phyloP scores from a whole-genome alignment of 371 early-diverging fungal species.

The Lichtheimia hyalospora region DNA sequence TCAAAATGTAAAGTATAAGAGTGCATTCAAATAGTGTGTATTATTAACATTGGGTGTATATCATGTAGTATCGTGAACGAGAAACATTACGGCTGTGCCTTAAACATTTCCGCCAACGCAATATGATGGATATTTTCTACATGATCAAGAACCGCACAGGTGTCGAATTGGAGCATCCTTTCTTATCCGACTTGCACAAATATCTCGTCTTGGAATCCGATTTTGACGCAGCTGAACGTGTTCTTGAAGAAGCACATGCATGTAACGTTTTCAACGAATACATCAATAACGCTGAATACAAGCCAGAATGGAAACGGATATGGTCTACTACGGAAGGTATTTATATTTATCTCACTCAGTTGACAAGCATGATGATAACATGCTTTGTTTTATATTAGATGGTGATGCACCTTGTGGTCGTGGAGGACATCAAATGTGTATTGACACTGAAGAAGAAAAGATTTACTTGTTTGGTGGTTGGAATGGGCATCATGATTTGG shows the following conservation, averaged over 20 bases:
- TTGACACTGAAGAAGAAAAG: conserved; percentile 71
- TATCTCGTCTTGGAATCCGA: conserved; percentile 70
- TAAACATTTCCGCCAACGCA: conserved; percentile 86
- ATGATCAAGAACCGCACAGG: conserved; percentile 63
- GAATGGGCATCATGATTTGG: conserved; percentile 86
- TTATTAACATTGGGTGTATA: background rate
- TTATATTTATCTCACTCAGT: too few relatives aligned
- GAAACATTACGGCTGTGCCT: conserved; percentile 83
- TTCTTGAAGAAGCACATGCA: conserved; percentile 59
- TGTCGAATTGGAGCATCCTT: conserved; percentile 74
- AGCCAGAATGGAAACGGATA: conserved; percentile 72
- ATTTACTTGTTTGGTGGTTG: conserved; percentile 96
- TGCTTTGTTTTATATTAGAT: background rate
- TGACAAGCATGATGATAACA: too few relatives aligned
- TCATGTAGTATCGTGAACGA: conserved; percentile 65
- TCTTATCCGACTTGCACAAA: conserved; percentile 74
- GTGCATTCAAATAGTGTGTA: too few relatives aligned
- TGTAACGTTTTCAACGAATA: conserved; percentile 71
- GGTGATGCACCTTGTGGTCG: conserved; percentile 59
- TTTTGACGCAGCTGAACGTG: conserved; percentile 69
- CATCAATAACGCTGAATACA: conserved; percentile 65
- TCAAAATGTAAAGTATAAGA: conserved; percentile 53
- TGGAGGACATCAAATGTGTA: conserved; percentile 98
- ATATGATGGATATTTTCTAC: conserved; percentile 71
- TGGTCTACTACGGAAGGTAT: conserved; percentile 32